Base-by-base conservation (phyloP, 208 protist genomes). In the Trypanosoma conorhini region DNA sequence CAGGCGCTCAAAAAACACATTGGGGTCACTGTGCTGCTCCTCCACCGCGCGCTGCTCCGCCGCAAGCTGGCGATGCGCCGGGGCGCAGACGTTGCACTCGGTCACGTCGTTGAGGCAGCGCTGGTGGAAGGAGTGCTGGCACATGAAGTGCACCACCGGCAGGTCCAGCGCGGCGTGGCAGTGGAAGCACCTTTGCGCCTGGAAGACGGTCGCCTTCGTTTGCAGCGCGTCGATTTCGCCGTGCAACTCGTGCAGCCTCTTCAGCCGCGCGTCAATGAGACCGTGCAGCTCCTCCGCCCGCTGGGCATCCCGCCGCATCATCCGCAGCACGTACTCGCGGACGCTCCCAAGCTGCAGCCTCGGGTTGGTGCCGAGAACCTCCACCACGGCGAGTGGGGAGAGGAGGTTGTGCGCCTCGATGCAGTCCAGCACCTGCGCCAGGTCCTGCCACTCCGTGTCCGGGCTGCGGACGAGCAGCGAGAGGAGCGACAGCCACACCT, bases 121-220 rank as follows among this genome's bases (percentile, higher is more conserved):
- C 58, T 92, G 83, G 70, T 98, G 96, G 75, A 98, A 98, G 28
- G 89, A 95, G 81, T 99, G 95, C 67, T 75, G 69, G 81, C 97
- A 99, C 48, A 98, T 63, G 67, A 99, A 98, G 72, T 99, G 96
- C 54, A 99, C 83, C 0, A 87, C 77, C 21, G 97, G 98, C n/a
- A 98, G 76, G 48, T 98, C 96, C 17, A 99, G 85, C 7, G 82
- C 62, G 52, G 65, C 54, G 17, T 76, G 63, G 81, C 97, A 99
- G 30, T 77, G 79, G 10, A 67, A 76, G 74, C 98, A 99, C 40
- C 93, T 83, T 19, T 70, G 76, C 19, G 73, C 58, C 74, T 98
- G 92, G 58, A 98, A 98, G 13, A 95, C 92, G 55, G 88, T 83
- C 12, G 94, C 88, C 9, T 74, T 86, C 35, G 72, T 91, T 56